These are phyloP conservation scores for Scutellaria galericulata DNA, from an alignment of 257 asterid species.

Conservation along the genomic window DNA sequence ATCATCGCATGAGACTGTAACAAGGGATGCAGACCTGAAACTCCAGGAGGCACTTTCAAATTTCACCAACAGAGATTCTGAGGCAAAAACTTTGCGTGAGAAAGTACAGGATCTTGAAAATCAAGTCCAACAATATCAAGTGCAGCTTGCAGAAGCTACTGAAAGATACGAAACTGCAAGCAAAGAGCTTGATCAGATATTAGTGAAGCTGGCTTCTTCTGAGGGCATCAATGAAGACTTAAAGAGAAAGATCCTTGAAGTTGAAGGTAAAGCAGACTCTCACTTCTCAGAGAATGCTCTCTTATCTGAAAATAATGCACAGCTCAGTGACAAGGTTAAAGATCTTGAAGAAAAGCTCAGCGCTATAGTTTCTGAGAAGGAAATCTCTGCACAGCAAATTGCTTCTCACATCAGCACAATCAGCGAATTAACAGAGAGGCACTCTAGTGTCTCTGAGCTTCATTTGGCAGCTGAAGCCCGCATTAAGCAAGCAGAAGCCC, in stretches of 20 bases:
- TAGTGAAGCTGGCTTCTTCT: conserved; percentile 59
- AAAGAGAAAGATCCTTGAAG: conserved; percentile 57
- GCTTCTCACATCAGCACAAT: conserved; percentile 66
- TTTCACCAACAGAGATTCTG: conserved; percentile 67
- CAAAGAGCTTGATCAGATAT: conserved; percentile 64
- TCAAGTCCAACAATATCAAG: conserved; percentile 61
- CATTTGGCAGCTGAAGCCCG: conserved; percentile 71
- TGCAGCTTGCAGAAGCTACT: conserved; percentile 67
- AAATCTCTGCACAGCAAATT: conserved; percentile 54
- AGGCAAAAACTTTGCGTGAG: conserved; percentile 63
- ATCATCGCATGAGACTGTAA: conserved; percentile 57
- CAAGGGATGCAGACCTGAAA: conserved; percentile 64
- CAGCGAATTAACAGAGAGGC: conserved; percentile 65
- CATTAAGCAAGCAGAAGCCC: conserved; percentile 59
- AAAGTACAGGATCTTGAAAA: conserved; percentile 64
- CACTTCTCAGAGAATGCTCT: conserved; percentile 61
- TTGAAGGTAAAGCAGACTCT: conserved; percentile 60
- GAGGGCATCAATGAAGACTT: conserved; percentile 61
- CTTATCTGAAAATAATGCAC: conserved; percentile 58
- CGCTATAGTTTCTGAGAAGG: conserved; percentile 55
- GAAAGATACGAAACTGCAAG: conserved; percentile 50
- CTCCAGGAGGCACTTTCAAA: conserved; percentile 68
- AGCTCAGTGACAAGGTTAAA: conserved; percentile 53
- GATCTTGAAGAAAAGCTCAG: conserved; percentile 64
- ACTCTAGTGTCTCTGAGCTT: conserved; percentile 64